These are phyloP conservation scores for Beauveria sp. DNA, from an alignment of 2,329 filamentous ascomycete genomes.

Conservation along the genomic window DNA sequence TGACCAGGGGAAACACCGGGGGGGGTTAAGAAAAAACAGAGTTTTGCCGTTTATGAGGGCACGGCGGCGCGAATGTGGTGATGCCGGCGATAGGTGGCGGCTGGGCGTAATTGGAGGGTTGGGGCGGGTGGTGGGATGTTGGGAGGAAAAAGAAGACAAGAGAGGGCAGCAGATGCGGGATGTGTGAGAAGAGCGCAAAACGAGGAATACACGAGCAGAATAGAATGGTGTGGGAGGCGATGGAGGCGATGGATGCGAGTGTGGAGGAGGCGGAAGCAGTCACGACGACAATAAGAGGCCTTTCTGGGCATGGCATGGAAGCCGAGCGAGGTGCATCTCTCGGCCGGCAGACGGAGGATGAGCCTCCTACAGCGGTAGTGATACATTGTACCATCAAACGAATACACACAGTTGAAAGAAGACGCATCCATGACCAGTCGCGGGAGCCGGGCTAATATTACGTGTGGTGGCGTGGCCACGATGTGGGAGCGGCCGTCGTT, in stretches of 20 bases:
- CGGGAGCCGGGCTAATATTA: neutral
- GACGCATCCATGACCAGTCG: neutral
- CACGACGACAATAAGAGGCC: neutral
- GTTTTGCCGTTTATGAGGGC: neutral
- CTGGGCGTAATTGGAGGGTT: neutral
- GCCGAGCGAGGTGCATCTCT: too few relatives aligned
- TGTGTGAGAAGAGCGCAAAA: neutral
- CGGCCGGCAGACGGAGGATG: too few relatives aligned
- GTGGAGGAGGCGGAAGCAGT: neutral
- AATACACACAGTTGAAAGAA: neutral
- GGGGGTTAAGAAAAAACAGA: neutral
- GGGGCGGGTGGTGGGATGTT: neutral
- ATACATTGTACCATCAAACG: neutral
- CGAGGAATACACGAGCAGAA: neutral
- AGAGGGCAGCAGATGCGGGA: neutral
- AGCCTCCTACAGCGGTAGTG: too few relatives aligned
- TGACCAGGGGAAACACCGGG: neutral
- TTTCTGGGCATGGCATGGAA: neutral
- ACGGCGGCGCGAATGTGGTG: neutral
- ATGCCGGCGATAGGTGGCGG: neutral
- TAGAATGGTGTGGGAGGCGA: neutral
- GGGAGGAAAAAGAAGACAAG: neutral
- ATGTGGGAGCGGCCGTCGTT: neutral
- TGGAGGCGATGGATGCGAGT: neutral
- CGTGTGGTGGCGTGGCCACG: neutral